Conservation (phyloP, 108 stramenopile genomes). For the Pelagomonas calceolata region DNA sequence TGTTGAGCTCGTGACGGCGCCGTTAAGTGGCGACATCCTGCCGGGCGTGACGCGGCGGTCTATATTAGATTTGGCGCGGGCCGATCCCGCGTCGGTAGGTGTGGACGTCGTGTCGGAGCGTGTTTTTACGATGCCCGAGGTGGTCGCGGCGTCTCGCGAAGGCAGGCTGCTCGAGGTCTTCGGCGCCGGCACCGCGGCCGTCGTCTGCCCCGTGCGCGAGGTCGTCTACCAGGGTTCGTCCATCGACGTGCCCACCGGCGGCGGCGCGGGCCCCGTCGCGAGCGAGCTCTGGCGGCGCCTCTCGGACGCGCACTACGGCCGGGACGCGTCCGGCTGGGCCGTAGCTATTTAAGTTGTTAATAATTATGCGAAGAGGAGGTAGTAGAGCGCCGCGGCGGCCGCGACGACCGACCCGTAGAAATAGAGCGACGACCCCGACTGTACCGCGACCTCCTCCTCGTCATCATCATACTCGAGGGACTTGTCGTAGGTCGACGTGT, state of each 20-base stretch:
- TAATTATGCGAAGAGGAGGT: too few species aligned
- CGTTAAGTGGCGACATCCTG: slow-evolving; percentile 81
- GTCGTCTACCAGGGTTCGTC: slow-evolving; percentile 71
- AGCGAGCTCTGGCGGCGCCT: slow-evolving; percentile 69
- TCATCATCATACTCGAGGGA: too few species aligned
- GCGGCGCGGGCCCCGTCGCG: slow-evolving; percentile 49
- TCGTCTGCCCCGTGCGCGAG: slow-evolving; percentile 67
- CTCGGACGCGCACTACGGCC: slow-evolving; percentile 77
- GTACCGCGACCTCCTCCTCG: too few species aligned
- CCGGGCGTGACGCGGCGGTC: slow-evolving; percentile 83
- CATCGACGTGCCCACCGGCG: slow-evolving; percentile 56
- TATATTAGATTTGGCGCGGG: slow-evolving; percentile 58
- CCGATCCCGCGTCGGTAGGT: too few species aligned
- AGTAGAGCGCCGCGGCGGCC: too few species aligned
- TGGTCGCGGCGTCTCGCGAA: slow-evolving; percentile 55
- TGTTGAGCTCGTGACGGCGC: slow-evolving; percentile 74
- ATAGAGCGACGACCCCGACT: too few species aligned
- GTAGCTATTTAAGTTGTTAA: slow-evolving; percentile 4
- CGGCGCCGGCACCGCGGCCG: slow-evolving; percentile 92
- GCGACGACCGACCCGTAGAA: too few species aligned
- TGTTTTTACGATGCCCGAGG: slow-evolving; percentile 64
- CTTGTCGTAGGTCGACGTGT: too few species aligned
- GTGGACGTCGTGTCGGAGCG: slow-evolving; percentile 40
- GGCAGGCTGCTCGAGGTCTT: slow-evolving; percentile 80
- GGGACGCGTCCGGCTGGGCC: slow-evolving; percentile 24